These are phyloP conservation scores for Piloderma croceum DNA, from an alignment of 768 basidiomycete species.

Conservation along the genomic window DNA sequence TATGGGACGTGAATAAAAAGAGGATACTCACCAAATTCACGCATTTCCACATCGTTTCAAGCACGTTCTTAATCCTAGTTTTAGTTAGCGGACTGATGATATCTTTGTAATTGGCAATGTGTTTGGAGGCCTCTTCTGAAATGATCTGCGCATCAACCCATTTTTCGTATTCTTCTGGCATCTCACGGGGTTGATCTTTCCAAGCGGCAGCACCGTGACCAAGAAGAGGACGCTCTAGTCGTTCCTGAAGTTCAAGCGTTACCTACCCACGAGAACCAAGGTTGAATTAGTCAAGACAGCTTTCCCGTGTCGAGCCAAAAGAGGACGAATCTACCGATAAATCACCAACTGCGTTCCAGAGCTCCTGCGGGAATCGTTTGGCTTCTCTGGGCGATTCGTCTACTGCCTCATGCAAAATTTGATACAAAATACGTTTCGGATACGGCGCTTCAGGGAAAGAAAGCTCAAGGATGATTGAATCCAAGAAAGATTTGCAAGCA, in stretches of 20 bases:
- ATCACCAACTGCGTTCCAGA: constrained; percentile 82
- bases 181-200: constrained; percentile 42
- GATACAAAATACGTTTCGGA: constrained; percentile 59
- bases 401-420: constrained; percentile 64
- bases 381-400: constrained; percentile 70
- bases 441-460: constrained; percentile 69
- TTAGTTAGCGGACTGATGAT: constrained; percentile 54
- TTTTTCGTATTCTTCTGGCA: constrained; percentile 54
- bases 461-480: constrained; percentile 78
- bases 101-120: constrained; percentile 47
- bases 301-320: not conserved
- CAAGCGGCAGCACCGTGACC: constrained; percentile 50
- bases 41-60: constrained; percentile 60
- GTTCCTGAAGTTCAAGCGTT: constrained; percentile 57
- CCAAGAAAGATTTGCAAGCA: constrained; percentile 71
- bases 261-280: constrained; percentile 33
- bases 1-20: not conserved
- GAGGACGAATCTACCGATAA: constrained; percentile 49
- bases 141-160: constrained; percentile 68
- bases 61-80: constrained; percentile 41
- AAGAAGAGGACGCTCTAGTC: constrained; percentile 58
- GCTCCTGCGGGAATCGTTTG: constrained; percentile 68
- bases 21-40: constrained; percentile 50
- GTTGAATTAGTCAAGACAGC: not conserved
- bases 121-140: constrained; percentile 53